Conservation (phyloP, 2,329 filamentous ascomycete genomes). For the Ophidiomyces ophidiicola region DNA sequence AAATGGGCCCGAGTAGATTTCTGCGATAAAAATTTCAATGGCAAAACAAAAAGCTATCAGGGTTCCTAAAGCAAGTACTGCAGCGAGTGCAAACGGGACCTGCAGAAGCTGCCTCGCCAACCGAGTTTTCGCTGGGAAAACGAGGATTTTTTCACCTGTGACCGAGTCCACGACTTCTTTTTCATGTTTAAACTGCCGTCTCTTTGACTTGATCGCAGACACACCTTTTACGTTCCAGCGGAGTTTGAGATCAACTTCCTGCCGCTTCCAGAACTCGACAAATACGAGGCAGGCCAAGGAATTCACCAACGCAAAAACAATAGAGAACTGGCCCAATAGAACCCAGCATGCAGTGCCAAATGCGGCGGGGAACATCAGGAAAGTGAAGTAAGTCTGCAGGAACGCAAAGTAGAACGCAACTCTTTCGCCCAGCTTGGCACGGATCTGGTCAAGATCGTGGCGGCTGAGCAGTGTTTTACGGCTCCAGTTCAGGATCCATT, state of each 20-base stretch:
- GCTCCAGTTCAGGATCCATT: constrained; percentile 64
- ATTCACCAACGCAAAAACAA: constrained; percentile 63
- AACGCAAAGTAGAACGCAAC: constrained; percentile 96
- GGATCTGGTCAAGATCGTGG: constrained; percentile 59
- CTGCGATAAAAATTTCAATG: constrained; percentile 89
- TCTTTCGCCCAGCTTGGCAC: constrained; percentile 62
- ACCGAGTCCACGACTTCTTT: constrained; percentile 64
- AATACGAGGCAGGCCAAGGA: constrained; percentile 82
- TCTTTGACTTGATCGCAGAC: constrained; percentile 64
- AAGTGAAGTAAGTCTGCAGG: constrained; percentile 77
- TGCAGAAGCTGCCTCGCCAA: constrained; percentile 66
- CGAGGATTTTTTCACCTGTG: constrained; percentile 63
- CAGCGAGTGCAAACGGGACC: constrained; percentile 69
- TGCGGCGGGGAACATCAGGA: constrained; percentile 67
- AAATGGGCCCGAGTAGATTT: constrained; percentile 81
- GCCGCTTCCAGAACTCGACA: constrained; percentile 92
- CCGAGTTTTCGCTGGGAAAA: constrained; percentile 65
- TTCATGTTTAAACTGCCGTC: constrained; percentile 68
- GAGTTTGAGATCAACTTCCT: constrained; percentile 73
- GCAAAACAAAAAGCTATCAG: constrained; percentile 80
- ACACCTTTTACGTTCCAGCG: constrained; percentile 83
- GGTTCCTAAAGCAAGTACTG: constrained; percentile 59
- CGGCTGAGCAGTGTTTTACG: constrained; percentile 55
- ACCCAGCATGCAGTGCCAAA: constrained; percentile 69
- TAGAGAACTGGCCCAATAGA: constrained; percentile 72